Percentiles rank a stretch among this genome's conserved stretches.
phyloP scores from a whole-genome alignment of 1,139 yeast genomes.

The Pneumocystis sp. region DNA sequence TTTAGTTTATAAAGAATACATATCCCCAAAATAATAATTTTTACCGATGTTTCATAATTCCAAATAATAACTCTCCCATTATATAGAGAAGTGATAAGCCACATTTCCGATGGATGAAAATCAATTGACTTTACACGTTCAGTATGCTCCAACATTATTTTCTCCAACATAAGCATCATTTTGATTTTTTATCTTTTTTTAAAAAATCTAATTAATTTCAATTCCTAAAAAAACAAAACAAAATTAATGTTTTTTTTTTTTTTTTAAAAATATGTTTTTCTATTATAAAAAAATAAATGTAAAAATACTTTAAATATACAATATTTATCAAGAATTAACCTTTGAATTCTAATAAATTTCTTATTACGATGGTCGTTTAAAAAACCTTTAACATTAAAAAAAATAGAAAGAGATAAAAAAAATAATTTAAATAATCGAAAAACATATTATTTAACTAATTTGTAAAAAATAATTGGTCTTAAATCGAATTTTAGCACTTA shows the following conservation, averaged over 20 bases:
- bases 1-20: constrained; percentile 77
- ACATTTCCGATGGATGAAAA: constrained; percentile 94
- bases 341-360: too few relatives aligned
- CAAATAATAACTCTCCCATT: constrained; percentile 12
- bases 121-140: constrained; percentile 41
- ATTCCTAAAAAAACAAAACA: background rate
- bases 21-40: constrained; percentile 25
- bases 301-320: too few relatives aligned
- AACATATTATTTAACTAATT: too few relatives aligned
- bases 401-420: too few relatives aligned
- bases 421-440: too few relatives aligned
- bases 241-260: background rate
- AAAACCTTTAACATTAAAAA: too few relatives aligned
- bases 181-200: background rate
- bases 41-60: constrained; percentile 20
- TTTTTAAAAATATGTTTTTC: background rate
- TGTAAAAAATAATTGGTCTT: too few relatives aligned
- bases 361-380: background rate
- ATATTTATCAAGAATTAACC: background rate
- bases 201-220: background rate
- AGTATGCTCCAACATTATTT: background rate
- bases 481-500: background rate
- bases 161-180: background rate
- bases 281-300: background rate
- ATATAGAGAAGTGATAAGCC: constrained; percentile 30